Evolutionary conservation across 1,139 yeast genomes (phyloP), one percentile per base, ranked within the genome.

Genomic region (Saccharomyces uvarum): DNA sequence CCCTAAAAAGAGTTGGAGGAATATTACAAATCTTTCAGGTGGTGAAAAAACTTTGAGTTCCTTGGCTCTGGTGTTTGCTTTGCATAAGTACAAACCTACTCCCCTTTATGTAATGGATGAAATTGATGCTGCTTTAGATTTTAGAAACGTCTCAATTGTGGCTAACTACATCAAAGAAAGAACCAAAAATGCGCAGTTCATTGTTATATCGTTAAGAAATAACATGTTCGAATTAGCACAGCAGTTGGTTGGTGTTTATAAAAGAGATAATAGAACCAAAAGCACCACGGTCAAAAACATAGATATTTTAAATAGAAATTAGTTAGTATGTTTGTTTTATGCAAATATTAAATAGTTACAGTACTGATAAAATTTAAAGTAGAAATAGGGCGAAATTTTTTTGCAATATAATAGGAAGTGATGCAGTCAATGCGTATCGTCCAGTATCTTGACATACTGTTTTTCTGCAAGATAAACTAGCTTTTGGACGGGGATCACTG

Each of bases 81-180:
- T 95, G 49, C 99, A 95, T 69, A 88, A 88, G 63, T 95, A 89
- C 70, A 93, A 90, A 68, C 99, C 99, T 0, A 95, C 99, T 0
- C 99, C 99, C 6, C 74, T 95, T 50, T 95, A 95, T 69, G 99
- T 95, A 41, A 95, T 95, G 99, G 99, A 95, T 74, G 99, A 95
- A 73, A 93, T 95, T 63, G 99, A 95, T 74, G 99, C 99, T 0
- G 99, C 99, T 1, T 78, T 95, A 62, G 99, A 95, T 74, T 95
- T 93, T 73, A 77, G 98, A 68, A 95, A 95, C 66, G 99, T 95
- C 51, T 88, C 97, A 13, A 93, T 93, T 72, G 97, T 95, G 54
- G 99, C 99, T 2, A 91, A 91, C 66, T 95, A 95, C 69, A 95
- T 95, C 68, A 91, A 90, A 67, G 97, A 93, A 64, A 78, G 97